Evolutionary conservation across 106 monocot genomes (phyloP), one percentile per base, ranked within the genome.

Genomic region (Acorus gramineus): DNA sequence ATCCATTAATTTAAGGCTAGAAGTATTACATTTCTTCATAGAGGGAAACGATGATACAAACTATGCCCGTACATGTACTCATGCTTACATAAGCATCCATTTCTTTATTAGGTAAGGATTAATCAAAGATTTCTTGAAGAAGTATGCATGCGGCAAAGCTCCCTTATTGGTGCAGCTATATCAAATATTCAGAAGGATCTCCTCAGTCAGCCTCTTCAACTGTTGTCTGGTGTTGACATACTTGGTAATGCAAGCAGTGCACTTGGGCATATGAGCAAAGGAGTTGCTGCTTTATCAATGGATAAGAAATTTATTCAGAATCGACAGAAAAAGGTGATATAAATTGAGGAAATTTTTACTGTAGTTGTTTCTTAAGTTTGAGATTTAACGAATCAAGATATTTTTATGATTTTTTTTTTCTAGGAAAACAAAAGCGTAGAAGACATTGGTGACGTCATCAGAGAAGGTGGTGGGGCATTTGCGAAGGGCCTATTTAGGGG

Each of bases 301-400:
- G 95, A 96, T 71, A 96, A 87, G 74, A 96, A 96, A 75, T 96
- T 96, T 66, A 96, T 90, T 71, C 87, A 87, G 74, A 77, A 82
- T 66, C 85, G 95, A 59, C 86, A 87, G 47, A 90, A 83, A 67
- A 81, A 94, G 86, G 74, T 75, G 11, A 48, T 11, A 70, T 43
- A 53, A 0, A 44, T 44, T 4, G 2, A 8, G 60, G 42, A 60
- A 42, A 7, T 44, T 4, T 60, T 44, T 7, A 14, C 5, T 60
- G 4, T 43, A 60, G 42, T 5, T 8, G 42, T 5, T 44, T 44
- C 11, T 14, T 28, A 28, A 28, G 28, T 28, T 28, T 28, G 28
- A 28, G 28, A 28, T 28, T 28, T 28, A 28, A 28, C 1, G 28
- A 28, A 28, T 28, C 28, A 28, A 28, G 28, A 28, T 28, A 28